These are phyloP conservation scores for Dryas octopetala DNA, from an alignment of 306 rosid species.

Conservation along the genomic window DNA sequence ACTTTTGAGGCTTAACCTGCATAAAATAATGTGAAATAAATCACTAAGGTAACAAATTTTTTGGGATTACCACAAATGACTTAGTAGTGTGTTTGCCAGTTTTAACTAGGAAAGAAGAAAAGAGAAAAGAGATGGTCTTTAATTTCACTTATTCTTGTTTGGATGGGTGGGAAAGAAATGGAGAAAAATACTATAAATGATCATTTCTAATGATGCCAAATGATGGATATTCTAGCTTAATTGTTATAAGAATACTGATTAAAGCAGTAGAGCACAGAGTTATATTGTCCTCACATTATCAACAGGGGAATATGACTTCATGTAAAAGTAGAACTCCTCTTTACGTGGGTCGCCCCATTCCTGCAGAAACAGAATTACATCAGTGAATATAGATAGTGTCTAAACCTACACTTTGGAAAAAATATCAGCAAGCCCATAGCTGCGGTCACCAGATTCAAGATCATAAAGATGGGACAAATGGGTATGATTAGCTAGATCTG, in stretches of 20 bases:
- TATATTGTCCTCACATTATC: slow-evolving; percentile 73
- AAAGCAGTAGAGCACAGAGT: slow-evolving; percentile 6
- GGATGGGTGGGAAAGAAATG: background rate
- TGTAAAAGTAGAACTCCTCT: slow-evolving; percentile 90
- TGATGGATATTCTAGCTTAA: slow-evolving; percentile 2
- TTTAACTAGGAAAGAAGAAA: background rate
- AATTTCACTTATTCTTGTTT: background rate
- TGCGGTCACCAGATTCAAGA: background rate
- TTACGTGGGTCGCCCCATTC: slow-evolving; percentile 98
- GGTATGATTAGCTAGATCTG: background rate
- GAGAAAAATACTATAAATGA: background rate
- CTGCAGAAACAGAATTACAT: slow-evolving; percentile 49
- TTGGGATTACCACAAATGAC: background rate
- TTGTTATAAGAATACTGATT: slow-evolving; percentile 1
- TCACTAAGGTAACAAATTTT: background rate
- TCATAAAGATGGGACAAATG: background rate
- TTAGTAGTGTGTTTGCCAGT: background rate
- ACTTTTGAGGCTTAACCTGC: slow-evolving; percentile 77
- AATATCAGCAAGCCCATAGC: background rate
- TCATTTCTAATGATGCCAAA: background rate
- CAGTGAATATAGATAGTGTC: background rate
- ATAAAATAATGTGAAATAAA: slow-evolving; percentile 23
- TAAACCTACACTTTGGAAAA: background rate
- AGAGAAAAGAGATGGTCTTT: background rate
- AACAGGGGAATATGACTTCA: slow-evolving; percentile 95